Conservation (phyloP, 148 eudicot genomes). For the Chenopodium album region DNA sequence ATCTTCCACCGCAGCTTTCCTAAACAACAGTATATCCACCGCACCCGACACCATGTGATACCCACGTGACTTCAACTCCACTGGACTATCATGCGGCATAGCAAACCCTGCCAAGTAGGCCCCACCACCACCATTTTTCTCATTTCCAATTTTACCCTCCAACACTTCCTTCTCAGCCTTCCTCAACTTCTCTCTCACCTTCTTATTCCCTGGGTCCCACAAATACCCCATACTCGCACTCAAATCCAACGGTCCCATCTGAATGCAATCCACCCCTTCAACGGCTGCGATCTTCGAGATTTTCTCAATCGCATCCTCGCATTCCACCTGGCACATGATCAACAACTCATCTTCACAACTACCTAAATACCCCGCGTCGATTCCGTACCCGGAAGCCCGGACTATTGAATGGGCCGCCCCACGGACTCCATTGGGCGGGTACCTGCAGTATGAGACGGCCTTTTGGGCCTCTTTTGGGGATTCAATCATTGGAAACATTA, state of each 20-base stretch:
- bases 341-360: conserved; percentile 62
- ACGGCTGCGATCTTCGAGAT: conserved; percentile 71
- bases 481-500: conserved; percentile 88
- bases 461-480: conserved; percentile 43
- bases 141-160: neutral
- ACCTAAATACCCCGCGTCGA: conserved; percentile 55
- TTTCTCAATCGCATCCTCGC: conserved; percentile 49
- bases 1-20: conserved; percentile 75
- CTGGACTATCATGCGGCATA: conserved; percentile 68
- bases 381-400: conserved; percentile 80
- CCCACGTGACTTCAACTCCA: conserved; percentile 53
- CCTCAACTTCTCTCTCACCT: conserved; percentile 62
- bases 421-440: conserved; percentile 78
- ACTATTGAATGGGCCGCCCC: conserved; percentile 85
- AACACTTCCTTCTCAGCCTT: conserved; percentile 55
- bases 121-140: conserved; percentile 28
- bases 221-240: conserved; percentile 83
- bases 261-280: conserved; percentile 85
- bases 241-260: conserved; percentile 89
- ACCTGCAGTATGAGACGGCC: conserved; percentile 79
- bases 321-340: conserved; percentile 91
- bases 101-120: conserved; percentile 73
- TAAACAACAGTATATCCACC: conserved; percentile 67
- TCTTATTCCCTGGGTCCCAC: conserved; percentile 90
- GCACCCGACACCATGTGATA: conserved; percentile 87